Evolutionary conservation across 2,329 filamentous ascomycete genomes (phyloP), one percentile per base, ranked within the genome.

Genomic region (Amauroascus verrucosus): DNA sequence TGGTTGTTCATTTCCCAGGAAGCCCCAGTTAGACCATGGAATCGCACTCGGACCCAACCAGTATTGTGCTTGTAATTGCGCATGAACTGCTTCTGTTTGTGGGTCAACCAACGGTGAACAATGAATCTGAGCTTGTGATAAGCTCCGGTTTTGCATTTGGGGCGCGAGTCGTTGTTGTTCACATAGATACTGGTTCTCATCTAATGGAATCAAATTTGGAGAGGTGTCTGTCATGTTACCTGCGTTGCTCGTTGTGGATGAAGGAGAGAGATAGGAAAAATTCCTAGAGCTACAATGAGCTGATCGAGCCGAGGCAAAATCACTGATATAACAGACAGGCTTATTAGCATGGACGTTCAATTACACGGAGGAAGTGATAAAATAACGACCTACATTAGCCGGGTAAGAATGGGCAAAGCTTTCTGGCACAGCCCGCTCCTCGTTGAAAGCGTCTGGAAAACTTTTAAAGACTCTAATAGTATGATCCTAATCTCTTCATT

Each of bases 371-470:
- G 26, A 30, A n/a, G n/a, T n/a, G n/a, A n/a, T n/a, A 13, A n/a
- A 35, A n/a, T 13, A 35, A 9, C 20, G n/a, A 61, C 63, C 46
- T 61, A 69, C 66, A 68, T 61, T 26, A 69, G 64, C 32, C 64
- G 64, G 38, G 63, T 61, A 11, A 70, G 59, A 22, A 69, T 60
- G 1, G 63, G 66, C 0, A 67, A 64, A 1, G 67, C 67, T 50
- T 66, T 69, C 56, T 64, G 66, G 57, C 67, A 70, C 53, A 70
- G 65, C 20, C 58, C 61, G 48, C 67, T 70, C 40, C 67, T 60
- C 22, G 63, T 60, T 1, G 67, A 66, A 16, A 69, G 59, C 1
- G 61, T 56, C 32, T 65, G 64, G 38, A 70, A 69, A 18, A 65
- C 59, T 9, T 65, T 62, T 22, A 69, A 48, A 1, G 66, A 63